Evolutionary conservation across 805 yeast genomes (phyloP).

Genomic region (Saccharomycopsis lassenensis): DNA sequence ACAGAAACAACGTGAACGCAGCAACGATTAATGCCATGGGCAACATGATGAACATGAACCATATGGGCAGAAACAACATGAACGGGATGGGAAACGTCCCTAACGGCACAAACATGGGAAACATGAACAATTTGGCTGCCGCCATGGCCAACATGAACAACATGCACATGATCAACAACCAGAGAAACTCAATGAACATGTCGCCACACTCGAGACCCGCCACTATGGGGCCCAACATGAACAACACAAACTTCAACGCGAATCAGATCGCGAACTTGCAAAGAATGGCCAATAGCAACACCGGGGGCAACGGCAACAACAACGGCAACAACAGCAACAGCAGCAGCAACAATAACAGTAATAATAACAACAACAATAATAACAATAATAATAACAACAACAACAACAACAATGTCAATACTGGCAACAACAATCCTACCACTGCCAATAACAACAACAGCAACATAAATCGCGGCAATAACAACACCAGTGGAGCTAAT

Average conservation of each 20-base stretch:
- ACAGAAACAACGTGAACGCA: neutral
- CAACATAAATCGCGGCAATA: neutral
- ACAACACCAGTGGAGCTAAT: neutral
- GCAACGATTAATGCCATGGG: too few relatives aligned
- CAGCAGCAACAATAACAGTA: conserved; percentile 2
- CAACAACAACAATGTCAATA: neutral
- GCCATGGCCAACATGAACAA: neutral
- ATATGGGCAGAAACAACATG: too few relatives aligned
- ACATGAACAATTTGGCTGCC: neutral
- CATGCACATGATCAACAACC: neutral
- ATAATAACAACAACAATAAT: conserved; percentile 3
- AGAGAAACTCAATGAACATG: neutral
- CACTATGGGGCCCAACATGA: neutral
- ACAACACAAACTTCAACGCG: conserved; percentile 1
- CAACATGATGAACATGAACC: too few relatives aligned
- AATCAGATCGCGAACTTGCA: neutral
- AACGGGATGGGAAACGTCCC: too few relatives aligned
- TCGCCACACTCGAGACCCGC: neutral
- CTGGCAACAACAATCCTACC: neutral
- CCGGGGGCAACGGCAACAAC: conserved; percentile 5
- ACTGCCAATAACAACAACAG: conserved; percentile 2
- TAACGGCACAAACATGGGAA: too few relatives aligned
- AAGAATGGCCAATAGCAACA: neutral
- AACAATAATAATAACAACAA: neutral
- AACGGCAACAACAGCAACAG: conserved; percentile 1